Base-by-base conservation (phyloP, 208 protist species). In the Leishmania mexicana region DNA sequence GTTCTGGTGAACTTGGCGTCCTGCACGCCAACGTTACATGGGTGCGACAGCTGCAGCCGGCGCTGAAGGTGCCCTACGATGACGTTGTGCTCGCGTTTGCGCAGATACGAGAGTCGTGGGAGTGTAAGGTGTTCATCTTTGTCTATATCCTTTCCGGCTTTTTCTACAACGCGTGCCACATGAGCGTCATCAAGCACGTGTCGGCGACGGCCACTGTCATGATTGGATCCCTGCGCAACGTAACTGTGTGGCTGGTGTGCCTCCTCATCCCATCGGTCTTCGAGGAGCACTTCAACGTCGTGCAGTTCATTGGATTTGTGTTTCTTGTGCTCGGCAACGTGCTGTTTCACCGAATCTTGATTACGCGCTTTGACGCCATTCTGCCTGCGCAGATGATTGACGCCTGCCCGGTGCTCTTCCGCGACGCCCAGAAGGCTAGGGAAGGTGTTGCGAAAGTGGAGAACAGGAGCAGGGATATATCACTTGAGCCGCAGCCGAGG, bases 111-210 rank as follows among this genome's bases (percentile, higher is more conserved):
- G 71, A 75, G 71, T 91, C 80, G 77, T 77, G 67, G 58, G n/a
- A 73, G 62, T 96, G 93, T 78, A 65, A 88, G 38, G 75, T 89
- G 17, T 84, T 86, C 28, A 81, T 92, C 49, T 31, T 89, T 10
- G 57, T 89, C 47, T 93, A 93, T 79, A 85, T 94, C 54, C 77
- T 84, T 19, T 80, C 89, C 28, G 87, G 90, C 40, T 86, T 93
- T 42, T 85, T 92, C 57, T 94, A 90, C 88, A 96, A 96, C 75
- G 86, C 83, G 17, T 89, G 85, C 54, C 88, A 94, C 74, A 87
- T 93, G 76, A 86, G 71, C 74, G 91, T 94, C 58, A 92, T 95
- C 81, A 94, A 94, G 80, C 67, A 93, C 71, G 81, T 94, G n/a
- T 96, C 93, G 6, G 93, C 91, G 0, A 84, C 90, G 17, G 84